phyloP scores from a whole-genome alignment of 345 rosid species.

The Ceriops tagal region DNA sequence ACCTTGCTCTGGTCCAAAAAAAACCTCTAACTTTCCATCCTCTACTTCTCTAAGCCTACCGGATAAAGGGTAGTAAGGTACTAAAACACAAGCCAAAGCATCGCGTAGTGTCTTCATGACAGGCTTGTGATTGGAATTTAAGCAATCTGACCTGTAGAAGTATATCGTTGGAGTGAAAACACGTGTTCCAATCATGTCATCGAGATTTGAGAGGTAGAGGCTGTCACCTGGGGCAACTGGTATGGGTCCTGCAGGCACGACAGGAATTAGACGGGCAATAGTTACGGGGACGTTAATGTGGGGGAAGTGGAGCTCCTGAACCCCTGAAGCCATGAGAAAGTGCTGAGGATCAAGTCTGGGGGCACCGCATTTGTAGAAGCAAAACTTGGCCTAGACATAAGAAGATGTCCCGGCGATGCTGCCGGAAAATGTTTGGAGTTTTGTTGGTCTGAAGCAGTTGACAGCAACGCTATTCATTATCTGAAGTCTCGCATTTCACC shows the following conservation, averaged over 20 bases:
- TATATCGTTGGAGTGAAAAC: conserved; percentile 87
- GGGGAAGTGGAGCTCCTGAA: conserved; percentile 61
- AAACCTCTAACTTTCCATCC: conserved; percentile 69
- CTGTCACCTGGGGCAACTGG: conserved; percentile 41
- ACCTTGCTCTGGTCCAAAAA: conserved; percentile 69
- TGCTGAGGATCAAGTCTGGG: conserved; percentile 3
- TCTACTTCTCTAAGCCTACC: conserved; percentile 65
- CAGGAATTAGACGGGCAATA: conserved; percentile 27
- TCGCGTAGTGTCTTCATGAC: conserved; percentile 39
- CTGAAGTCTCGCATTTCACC: neutral
- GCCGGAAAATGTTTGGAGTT: conserved; percentile 10
- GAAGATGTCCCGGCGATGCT: conserved; percentile 15
- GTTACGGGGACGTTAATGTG: conserved; percentile 46
- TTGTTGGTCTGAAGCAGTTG: conserved; percentile 36
- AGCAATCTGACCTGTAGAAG: conserved; percentile 40
- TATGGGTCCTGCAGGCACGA: conserved; percentile 56
- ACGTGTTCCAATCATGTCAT: conserved; percentile 70
- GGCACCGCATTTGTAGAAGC: conserved; percentile 22
- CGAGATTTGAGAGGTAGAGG: conserved; percentile 88
- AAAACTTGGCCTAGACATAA: conserved; percentile 11
- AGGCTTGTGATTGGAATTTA: conserved; percentile 15
- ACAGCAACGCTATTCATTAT: conserved; percentile 20
- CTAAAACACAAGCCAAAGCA: conserved; percentile 58
- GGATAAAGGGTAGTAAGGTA: conserved; percentile 81
- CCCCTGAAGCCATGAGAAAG: conserved; percentile 51